These are phyloP conservation scores for Helianthus annuus DNA, from an alignment of 129 eudicot genomes.

Conservation along the genomic window HanXRQr2.0-SUNRISE NC_035446.2:9509323-9509822, in stretches of 20 bases:
- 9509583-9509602: background rate
- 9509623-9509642: background rate
- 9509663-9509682: background rate
- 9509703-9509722: background rate
- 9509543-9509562: background rate
- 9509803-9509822: background rate
- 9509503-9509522: background rate
- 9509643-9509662: background rate
- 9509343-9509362: slow-evolving; percentile 98
- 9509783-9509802: slow-evolving; percentile 2
- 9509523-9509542: slow-evolving; percentile 1
- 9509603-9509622: background rate
- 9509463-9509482: slow-evolving; percentile 8
- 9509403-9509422: slow-evolving; percentile 91
- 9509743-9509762: background rate
- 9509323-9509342: slow-evolving; percentile 92
- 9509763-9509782: background rate
- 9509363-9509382: slow-evolving; percentile 97
- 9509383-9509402: slow-evolving; percentile 97
- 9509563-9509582: background rate
- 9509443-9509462: slow-evolving; percentile 85
- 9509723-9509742: background rate
- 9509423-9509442: slow-evolving; percentile 99
- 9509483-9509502: background rate
- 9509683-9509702: slow-evolving; percentile 6